Conservation (phyloP, 75 land plant genomes). For the Cunninghamia lanceolata region DNA sequence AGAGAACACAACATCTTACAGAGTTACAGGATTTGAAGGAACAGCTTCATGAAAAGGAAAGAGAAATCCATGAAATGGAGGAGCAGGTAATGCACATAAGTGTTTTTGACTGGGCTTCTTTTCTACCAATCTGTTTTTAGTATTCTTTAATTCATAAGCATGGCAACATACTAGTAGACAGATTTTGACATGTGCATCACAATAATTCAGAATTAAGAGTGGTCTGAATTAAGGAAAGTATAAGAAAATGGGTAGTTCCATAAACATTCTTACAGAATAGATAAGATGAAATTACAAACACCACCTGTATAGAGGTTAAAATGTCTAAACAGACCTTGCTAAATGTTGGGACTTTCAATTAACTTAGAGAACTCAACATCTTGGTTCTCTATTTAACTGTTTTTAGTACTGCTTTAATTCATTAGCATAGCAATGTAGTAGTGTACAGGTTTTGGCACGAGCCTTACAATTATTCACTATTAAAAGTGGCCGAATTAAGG, state of each 20-base stretch:
- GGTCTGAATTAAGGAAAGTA: neutral
- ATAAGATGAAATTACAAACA: too few species aligned
- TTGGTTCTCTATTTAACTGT: conserved; percentile 6
- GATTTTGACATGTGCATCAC: neutral
- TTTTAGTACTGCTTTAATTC: neutral
- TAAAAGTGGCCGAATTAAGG: neutral
- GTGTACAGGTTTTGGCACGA: neutral
- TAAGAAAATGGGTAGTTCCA: neutral
- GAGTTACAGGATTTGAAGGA: conserved; percentile 81
- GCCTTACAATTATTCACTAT: neutral
- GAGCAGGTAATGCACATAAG: conserved; percentile 64
- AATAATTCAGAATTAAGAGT: neutral
- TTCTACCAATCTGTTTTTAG: neutral
- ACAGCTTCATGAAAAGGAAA: conserved; percentile 79
- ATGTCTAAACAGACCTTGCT: too few species aligned
- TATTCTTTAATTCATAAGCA: neutral
- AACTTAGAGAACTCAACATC: conserved; percentile 64
- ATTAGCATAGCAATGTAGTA: neutral
- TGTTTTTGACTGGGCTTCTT: neutral
- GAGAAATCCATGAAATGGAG: conserved; percentile 69
- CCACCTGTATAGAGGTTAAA: too few species aligned
- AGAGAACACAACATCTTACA: conserved; percentile 64
- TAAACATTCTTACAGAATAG: neutral
- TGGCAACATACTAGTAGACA: neutral
- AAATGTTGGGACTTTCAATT: too few species aligned